Evolutionary conservation across 129 eudicot genomes (phyloP), one percentile per base, ranked within the genome.

Genomic region (Tagetes patula): DNA sequence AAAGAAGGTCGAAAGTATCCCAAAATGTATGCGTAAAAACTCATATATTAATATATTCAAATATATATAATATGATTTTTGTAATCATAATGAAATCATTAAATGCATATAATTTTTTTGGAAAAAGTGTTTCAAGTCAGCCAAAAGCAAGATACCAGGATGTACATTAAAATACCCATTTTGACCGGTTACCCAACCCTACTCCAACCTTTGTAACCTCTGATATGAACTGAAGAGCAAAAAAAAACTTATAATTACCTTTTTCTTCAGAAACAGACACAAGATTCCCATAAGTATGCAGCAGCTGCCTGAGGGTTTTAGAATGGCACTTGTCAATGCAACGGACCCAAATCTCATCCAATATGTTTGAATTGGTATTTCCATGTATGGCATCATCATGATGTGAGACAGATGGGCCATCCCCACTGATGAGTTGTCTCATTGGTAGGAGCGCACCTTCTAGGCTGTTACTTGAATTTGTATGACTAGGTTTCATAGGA

Each of bases 301-400:
- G 85, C 63, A 94, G 81, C 61, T 84, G 89, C 83, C 93, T 85
- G 45, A 94, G 69, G 6, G 96, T 94, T 73, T 86, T 90, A 2
- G 96, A 90, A 79, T 90, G 97, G 59, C 99, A 94, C 75, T 81
- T 90, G 32, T 88, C 96, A 63, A 94, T 88, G 81, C 97, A 94
- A 50, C 77, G 83, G n/a, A 75, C 63, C 99, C 99, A 94, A 31
- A 94, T 84, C 60, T 90, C 85, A 75, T 82, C 86, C 81, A 89
- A 82, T 65, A 76, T 74, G 61, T 82, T 75, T 8, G 93, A 45
- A 63, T 85, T 71, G 47, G 53, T 58, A 20, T 58, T 68, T 73
- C 71, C 84, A 62, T 14, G 81, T n/a, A 39, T 50, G 46, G 55
- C 63, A 38, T 82, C 90, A 75, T 75, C 88, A 75, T 72, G 82